Evolutionary conservation across 306 rosid genomes (phyloP).

Genomic region (Cicer pinnatifidum): DNA sequence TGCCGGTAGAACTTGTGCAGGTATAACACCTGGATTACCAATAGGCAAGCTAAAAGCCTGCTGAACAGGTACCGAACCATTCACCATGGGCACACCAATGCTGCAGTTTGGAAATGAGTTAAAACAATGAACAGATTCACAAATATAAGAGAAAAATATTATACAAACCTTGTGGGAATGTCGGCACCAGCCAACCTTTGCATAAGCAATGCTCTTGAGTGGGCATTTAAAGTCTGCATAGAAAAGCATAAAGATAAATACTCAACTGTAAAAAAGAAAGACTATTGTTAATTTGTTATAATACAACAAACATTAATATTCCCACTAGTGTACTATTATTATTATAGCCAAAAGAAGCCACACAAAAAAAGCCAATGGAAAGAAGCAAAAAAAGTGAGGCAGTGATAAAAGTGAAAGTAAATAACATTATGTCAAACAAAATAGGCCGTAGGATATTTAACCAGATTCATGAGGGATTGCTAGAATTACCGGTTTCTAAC

Average conservation of each 20-base stretch:
- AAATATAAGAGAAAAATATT: conserved; percentile 5
- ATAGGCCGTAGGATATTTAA: neutral
- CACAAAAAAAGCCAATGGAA: neutral
- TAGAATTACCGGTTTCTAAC: neutral
- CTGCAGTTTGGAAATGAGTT: conserved; percentile 54
- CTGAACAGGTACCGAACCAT: conserved; percentile 73
- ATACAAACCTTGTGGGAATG: conserved; percentile 73
- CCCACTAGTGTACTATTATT: neutral
- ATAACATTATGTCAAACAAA: neutral
- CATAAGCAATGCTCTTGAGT: conserved; percentile 95
- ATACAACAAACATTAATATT: neutral
- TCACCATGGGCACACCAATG: conserved; percentile 69
- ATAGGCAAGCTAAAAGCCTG: conserved; percentile 64
- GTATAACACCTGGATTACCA: conserved; percentile 62
- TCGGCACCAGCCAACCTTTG: conserved; percentile 92
- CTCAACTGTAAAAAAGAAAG: neutral
- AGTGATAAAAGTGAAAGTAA: neutral
- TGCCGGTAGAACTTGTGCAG: conserved; percentile 57
- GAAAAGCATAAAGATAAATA: conserved; percentile 34
- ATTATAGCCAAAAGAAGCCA: neutral
- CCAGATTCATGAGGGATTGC: neutral
- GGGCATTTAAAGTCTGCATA: conserved; percentile 91
- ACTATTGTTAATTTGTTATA: neutral
- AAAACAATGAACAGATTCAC: conserved; percentile 6
- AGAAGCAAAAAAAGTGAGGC: neutral